Conservation (phyloP, 1,139 yeast species). For the Candida tropicalis region DNA sequence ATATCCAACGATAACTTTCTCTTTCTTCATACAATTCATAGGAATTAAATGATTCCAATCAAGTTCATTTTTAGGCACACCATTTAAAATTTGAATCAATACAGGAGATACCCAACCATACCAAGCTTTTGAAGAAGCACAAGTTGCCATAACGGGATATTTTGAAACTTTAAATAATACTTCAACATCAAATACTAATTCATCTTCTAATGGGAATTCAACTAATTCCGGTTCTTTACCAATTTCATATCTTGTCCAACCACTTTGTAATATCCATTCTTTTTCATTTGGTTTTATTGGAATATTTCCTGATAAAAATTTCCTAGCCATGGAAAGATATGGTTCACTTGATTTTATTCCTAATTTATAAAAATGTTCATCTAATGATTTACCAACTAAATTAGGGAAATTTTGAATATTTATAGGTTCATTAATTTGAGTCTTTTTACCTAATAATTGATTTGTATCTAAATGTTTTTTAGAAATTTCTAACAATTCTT, state of each 20-base stretch:
- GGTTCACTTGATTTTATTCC: slow-evolving; percentile 67
- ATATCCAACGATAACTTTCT: slow-evolving; percentile 79
- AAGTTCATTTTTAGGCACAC: slow-evolving; percentile 20
- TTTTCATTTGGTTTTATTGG: slow-evolving; percentile 47
- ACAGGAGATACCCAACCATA: slow-evolving; percentile 95
- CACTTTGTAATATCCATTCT: slow-evolving; percentile 60
- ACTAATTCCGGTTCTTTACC: slow-evolving; percentile 60
- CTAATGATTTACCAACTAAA: slow-evolving; percentile 68
- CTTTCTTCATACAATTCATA: slow-evolving; percentile 49
- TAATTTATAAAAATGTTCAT: slow-evolving; percentile 80
- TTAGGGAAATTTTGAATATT: slow-evolving; percentile 61
- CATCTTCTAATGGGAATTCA: slow-evolving; percentile 63
- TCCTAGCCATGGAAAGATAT: slow-evolving; percentile 52
- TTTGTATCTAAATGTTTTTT: slow-evolving; percentile 62
- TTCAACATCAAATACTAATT: slow-evolving; percentile 87
- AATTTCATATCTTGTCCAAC: slow-evolving; percentile 79
- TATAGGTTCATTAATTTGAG: slow-evolving; percentile 66
- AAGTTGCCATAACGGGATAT: slow-evolving; percentile 82
- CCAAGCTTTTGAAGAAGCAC: slow-evolving; percentile 82
- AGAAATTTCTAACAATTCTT: slow-evolving; percentile 56
- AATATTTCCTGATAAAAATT: slow-evolving; percentile 35
- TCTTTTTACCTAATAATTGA: slow-evolving; percentile 76
- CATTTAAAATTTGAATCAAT: slow-evolving; percentile 49
- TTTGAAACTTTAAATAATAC: slow-evolving; percentile 74
- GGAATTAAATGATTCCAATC: slow-evolving; percentile 77